These are phyloP conservation scores for Flaveria robusta DNA, from an alignment of 129 eudicot genomes.

Conservation along the genomic window DNA sequence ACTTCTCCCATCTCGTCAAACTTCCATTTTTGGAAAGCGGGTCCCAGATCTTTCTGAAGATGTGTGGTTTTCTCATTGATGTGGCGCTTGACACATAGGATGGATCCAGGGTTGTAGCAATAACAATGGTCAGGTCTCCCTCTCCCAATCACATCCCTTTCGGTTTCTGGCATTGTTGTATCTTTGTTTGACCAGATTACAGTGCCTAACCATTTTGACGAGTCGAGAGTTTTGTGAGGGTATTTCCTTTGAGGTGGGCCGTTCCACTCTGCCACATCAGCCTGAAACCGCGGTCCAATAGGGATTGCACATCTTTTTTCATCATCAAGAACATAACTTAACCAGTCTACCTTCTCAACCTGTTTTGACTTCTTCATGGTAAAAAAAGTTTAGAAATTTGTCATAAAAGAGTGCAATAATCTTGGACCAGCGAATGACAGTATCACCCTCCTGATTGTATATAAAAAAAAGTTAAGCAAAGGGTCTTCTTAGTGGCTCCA, in stretches of 20 bases:
- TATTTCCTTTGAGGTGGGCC: constrained; percentile 36
- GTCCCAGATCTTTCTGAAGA: constrained; percentile 57
- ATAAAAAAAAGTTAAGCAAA: constrained; percentile 6
- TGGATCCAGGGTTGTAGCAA: constrained; percentile 50
- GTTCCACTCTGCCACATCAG: constrained; percentile 54
- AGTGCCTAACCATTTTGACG: constrained; percentile 66
- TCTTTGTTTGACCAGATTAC: constrained; percentile 53
- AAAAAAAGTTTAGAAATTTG: constrained; percentile 1
- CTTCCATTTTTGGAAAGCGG: constrained; percentile 59
- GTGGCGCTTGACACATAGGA: constrained; percentile 54
- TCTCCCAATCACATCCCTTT: constrained; percentile 47
- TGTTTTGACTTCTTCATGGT: constrained; percentile 34
- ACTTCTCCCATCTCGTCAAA: constrained; percentile 68
- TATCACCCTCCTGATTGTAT: constrained; percentile 9
- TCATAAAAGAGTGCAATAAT: not conserved
- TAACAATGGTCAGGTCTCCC: constrained; percentile 56
- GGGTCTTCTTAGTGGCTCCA: not conserved
- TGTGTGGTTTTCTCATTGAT: constrained; percentile 38
- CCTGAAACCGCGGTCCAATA: constrained; percentile 43
- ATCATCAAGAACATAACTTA: constrained; percentile 14
- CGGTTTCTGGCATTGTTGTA: constrained; percentile 24
- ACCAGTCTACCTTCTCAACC: constrained; percentile 26
- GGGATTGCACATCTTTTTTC: not conserved
- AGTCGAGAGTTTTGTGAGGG: constrained; percentile 21
- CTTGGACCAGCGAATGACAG: constrained; percentile 11